Base-by-base conservation (phyloP, 1,284 basidiomycete species). In the Microbotryum silenes-acaulis region DNA sequence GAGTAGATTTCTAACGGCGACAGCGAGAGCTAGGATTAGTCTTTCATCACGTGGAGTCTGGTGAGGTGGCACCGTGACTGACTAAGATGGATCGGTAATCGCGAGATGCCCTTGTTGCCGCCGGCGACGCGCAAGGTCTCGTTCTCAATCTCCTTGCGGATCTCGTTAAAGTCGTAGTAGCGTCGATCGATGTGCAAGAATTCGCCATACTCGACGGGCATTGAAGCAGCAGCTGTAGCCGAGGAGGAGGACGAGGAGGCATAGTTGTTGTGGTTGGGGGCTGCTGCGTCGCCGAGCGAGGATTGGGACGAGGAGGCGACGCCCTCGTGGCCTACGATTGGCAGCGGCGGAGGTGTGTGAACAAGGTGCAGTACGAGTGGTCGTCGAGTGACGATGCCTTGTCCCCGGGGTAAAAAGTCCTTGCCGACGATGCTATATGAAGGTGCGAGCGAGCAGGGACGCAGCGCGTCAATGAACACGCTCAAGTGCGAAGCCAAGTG, bases 51-150 rank as follows among this genome's bases (percentile, higher is more conserved):
- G 37, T 6, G 12, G 6, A 12, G 27, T 6, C 48, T 23, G 14
- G 48, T 16, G 14, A n/a, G 20, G 4, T 20, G 16, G 12, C 29
- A 6, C 14, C 3, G 27, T 23, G 9, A 53, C 27, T 29, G 31
- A 68, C 67, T 69, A 27, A 69, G 63, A 52, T 69, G 65, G 74
- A 97, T 97, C 6, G 94, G 93, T 59, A 97, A 77, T 76, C 93
- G 93, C 78, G 89, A 93, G 64, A 98, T 88, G 57, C 96, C 94
- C 79, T 97, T 99, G 78, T 98, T 98, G 80, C 97, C 93, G 0
- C 94, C 94, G 0, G 96, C 94, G 31, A 99, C 94, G 20, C 94
- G 81, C 75, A 88, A 93, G 3, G 96, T 98, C 80, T 99, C 96
- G 74, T 91, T 89, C 77, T 98, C 94, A 68, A 99, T 98, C 79